Evolutionary conservation across 192 early-diverging fungal species (phyloP), one percentile per base, ranked within the genome.

Genomic region (Kickxella alabastrina): DNA sequence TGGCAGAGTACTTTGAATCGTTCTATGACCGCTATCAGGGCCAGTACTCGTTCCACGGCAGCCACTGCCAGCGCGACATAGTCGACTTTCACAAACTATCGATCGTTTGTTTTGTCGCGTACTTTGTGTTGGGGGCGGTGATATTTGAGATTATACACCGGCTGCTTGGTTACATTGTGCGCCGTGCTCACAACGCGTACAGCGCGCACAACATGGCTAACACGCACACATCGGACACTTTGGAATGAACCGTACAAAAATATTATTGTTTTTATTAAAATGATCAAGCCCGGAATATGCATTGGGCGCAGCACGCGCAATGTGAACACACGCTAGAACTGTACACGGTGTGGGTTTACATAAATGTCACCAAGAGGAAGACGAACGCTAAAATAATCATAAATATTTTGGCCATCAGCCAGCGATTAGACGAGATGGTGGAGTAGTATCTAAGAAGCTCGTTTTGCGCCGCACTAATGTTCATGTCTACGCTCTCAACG

Each of bases 331-430:
- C n/a, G n/a, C n/a, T n/a, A n/a, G n/a, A n/a, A n/a, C n/a, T n/a
- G n/a, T n/a, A n/a, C n/a, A n/a, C n/a, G 47, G 73, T 55, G 4
- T 80, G 59, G 35, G 72, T 79, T 56, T 36, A 81, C 50, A 78
- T 68, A 47, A 83, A 71, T 23, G 83, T 57, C 8, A 79, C 63
- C 21, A 93, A 84, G 34, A 96, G 35, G 48, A 93, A 68, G 46
- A 92, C 90, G 62, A 95, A 93, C 8, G 92, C 80, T 27, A 99
- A 74, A 47, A 97, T 73, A 10, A 91, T 85, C 18, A 83, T 84
- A 77, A 99, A 95, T 34, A 96, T 83, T 69, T 97, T 96, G 49
- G 92, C 80, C 84, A 99, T 94, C 28, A 99, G 71, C 89, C 90
- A 90, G 46, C 96, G 85, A 65, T 99, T 99, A 25, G 87, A 91